Percentiles rank a stretch among this genome's conserved stretches.
Evolutionary conservation across 2,329 filamentous ascomycete genomes (phyloP).

Genomic region (Coniochaeta ligniaria): DNA sequence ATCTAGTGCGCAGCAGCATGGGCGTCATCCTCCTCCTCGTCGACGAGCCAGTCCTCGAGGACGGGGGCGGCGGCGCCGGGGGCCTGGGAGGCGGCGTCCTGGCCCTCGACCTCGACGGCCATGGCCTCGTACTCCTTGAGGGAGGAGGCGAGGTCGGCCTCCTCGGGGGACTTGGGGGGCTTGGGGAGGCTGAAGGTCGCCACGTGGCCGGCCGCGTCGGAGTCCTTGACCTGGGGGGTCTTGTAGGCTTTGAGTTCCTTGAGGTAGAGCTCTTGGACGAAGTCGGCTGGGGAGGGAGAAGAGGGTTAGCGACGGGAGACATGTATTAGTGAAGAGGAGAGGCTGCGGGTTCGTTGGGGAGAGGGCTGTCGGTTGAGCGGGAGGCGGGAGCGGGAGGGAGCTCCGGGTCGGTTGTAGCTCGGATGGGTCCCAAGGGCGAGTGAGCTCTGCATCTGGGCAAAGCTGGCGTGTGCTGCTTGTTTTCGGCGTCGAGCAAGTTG

Average conservation of each 20-base stretch:
- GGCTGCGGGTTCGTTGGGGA: not conserved
- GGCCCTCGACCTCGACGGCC: conserved; percentile 89
- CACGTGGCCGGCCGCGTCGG: conserved; percentile 84
- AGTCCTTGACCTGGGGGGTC: conserved; percentile 71
- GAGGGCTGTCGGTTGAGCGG: not conserved
- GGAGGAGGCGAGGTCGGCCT: conserved; percentile 84
- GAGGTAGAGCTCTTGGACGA: conserved; percentile 97
- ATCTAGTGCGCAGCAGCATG: conserved; percentile 32
- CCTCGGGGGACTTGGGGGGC: conserved; percentile 82
- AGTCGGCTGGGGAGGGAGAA: conserved; percentile 62
- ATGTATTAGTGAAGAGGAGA: not conserved
- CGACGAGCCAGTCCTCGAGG: conserved; percentile 73
- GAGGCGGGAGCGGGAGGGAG: not conserved
- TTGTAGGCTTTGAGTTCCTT: conserved; percentile 96
- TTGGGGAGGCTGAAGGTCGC: conserved; percentile 78
- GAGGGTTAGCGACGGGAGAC: not conserved
- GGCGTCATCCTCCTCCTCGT: conserved; percentile 57
- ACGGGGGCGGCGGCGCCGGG: conserved; percentile 52
- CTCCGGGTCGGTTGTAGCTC: not conserved
- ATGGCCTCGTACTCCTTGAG: conserved; percentile 92
- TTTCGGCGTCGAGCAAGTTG: not conserved
- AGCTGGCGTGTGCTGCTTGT: not conserved
- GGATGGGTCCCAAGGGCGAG: not conserved
- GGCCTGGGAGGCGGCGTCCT: conserved; percentile 54
- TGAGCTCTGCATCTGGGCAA: not conserved